Base-by-base conservation (phyloP, 805 yeast genomes). In the Saturnispora bothae region DNA sequence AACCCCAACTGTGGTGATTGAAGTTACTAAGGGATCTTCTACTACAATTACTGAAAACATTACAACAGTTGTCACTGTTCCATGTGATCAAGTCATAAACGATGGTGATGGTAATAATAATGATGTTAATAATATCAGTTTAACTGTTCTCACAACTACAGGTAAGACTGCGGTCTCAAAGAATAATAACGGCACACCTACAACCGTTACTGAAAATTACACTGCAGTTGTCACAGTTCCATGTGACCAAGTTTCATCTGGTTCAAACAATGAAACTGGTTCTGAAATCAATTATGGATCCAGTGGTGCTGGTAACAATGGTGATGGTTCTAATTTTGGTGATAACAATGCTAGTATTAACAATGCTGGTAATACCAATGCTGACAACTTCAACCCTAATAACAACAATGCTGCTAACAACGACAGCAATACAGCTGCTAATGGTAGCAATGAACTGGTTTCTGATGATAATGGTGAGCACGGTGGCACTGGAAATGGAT, bases 51-150 rank as follows among this genome's bases (percentile, higher is more conserved):
- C 33, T 3, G 13, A 18, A 4, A 4, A 14, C n/a, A 9, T 14
- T n/a, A 31, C 34, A 12, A 21, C 32, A 12, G 15, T 20, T 19
- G 26, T 31, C 12, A 31, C 34, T 3, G 34, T 31, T 31, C 27
- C 34, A 31, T 20, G 26, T 31, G 22, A 16, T 22, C 25, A 22
- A 28, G 16, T 28, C 5, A 5, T 19, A 28, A 15, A 12, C 16
- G 31, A 28, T 5, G 31, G 8, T 28, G 17, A n/a, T n/a, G n/a
- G n/a, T n/a, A n/a, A n/a, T n/a, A n/a, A n/a, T n/a, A n/a, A n/a
- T n/a, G n/a, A n/a, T n/a, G n/a, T n/a, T n/a, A n/a, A n/a, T n/a
- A n/a, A n/a, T n/a, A n/a, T n/a, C n/a, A 22, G 25, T 22, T 22
- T 8, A 7, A 22, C 25, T 8, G 10, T 22, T 22, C 10, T 30